Percentiles rank a stretch among this genome's conserved stretches.
Evolutionary conservation across 148 eudicot species (phyloP).

Genomic region (Nepenthes gracilis): DNA sequence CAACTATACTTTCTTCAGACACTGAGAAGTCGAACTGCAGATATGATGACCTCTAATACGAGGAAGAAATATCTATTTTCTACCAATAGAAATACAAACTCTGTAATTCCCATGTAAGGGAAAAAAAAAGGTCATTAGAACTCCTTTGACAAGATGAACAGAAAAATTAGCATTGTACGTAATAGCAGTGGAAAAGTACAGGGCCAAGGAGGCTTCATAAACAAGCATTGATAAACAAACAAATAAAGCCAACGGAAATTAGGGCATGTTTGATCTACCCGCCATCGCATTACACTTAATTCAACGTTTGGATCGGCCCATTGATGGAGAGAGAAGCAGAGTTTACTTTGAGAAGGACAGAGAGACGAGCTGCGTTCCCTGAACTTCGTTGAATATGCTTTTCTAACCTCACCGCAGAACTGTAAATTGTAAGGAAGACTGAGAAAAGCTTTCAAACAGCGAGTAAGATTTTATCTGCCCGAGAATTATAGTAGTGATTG

Average conservation of each 20-base stretch:
- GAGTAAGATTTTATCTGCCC: too few relatives aligned
- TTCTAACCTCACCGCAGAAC: too few relatives aligned
- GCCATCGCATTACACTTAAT: conserved; percentile 9
- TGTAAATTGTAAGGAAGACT: too few relatives aligned
- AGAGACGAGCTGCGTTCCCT: too few relatives aligned
- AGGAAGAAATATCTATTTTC: too few relatives aligned
- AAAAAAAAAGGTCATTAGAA: not conserved
- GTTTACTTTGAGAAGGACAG: not conserved
- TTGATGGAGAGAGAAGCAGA: not conserved
- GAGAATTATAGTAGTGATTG: too few relatives aligned
- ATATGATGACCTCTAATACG: not conserved
- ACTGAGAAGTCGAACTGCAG: not conserved
- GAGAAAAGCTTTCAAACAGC: too few relatives aligned
- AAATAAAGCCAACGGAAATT: conserved; percentile 1
- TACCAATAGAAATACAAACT: too few relatives aligned
- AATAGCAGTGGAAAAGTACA: conserved; percentile 27
- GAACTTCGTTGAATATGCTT: too few relatives aligned
- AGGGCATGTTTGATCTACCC: conserved; percentile 11
- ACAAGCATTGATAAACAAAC: conserved; percentile 11
- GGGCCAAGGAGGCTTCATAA: conserved; percentile 57
- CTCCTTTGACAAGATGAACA: conserved; percentile 3
- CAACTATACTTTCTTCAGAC: not conserved
- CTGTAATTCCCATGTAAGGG: not conserved
- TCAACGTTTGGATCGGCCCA: conserved; percentile 11
- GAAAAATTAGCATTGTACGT: conserved; percentile 9